Evolutionary conservation across 257 asterid genomes (phyloP).

Genomic region (Cordia subcordata): DNA sequence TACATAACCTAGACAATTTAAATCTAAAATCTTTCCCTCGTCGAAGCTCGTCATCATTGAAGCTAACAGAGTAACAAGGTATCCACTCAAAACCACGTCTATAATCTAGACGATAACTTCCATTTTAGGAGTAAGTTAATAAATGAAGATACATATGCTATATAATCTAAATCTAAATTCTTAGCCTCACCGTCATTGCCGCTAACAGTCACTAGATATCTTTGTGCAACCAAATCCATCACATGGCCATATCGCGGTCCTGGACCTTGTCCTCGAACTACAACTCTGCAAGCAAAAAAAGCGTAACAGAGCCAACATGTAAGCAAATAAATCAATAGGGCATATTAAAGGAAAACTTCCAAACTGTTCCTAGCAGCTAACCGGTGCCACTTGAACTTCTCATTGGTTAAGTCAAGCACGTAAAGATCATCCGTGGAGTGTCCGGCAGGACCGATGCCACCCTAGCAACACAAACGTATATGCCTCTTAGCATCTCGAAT

Average conservation of each 20-base stretch:
- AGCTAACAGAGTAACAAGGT: constrained; percentile 82
- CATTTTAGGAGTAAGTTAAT: not conserved
- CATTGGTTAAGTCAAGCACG: constrained; percentile 92
- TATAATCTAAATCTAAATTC: not conserved
- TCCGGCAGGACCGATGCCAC: constrained; percentile 99
- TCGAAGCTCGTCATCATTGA: constrained; percentile 98
- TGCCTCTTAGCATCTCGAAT: constrained; percentile 1
- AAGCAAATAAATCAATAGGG: constrained; percentile 9
- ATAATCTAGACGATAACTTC: constrained; percentile 13
- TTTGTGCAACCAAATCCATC: constrained; percentile 97
- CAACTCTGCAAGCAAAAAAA: constrained; percentile 54
- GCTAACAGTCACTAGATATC: constrained; percentile 83
- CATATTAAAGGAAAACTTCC: constrained; percentile 5
- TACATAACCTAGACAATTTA: not conserved
- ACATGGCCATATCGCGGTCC: constrained; percentile 99
- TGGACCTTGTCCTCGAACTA: constrained; percentile 98
- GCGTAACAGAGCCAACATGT: constrained; percentile 22
- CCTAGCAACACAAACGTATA: constrained; percentile 49
- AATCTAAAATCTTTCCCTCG: constrained; percentile 30
- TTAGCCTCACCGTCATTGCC: constrained; percentile 88
- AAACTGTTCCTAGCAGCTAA: constrained; percentile 27
- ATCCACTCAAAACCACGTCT: constrained; percentile 94
- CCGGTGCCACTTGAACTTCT: constrained; percentile 98
- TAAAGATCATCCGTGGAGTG: constrained; percentile 92
- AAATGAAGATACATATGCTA: not conserved